Conservation (phyloP, 2,329 filamentous ascomycete species). For the Fusarium irregulare region DNA sequence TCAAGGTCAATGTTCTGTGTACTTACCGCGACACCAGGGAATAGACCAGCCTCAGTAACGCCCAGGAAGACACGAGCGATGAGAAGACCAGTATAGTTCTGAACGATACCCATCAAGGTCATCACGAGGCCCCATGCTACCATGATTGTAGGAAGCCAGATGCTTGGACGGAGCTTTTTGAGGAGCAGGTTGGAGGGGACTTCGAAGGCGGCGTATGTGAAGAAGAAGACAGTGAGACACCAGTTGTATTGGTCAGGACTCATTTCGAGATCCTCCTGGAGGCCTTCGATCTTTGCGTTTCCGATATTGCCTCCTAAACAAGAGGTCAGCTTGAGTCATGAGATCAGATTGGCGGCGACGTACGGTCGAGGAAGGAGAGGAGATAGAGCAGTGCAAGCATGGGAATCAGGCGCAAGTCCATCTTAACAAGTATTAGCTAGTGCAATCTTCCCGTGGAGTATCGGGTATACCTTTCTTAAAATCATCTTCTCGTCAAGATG, state of each 20-base stretch:
- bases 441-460: accelerated
- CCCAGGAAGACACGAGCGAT: conserved; percentile 69
- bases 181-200: conserved; percentile 81
- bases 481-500: conserved; percentile 64
- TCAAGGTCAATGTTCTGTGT: neutral
- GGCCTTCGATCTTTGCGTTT: conserved; percentile 73
- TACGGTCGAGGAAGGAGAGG: conserved; percentile 74
- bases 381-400: conserved; percentile 76
- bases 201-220: conserved; percentile 80
- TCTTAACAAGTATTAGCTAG: conserved; percentile 48
- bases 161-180: conserved; percentile 76
- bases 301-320: conserved; percentile 67
- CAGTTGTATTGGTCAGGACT: conserved; percentile 76
- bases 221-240: conserved; percentile 79
- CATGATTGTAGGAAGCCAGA: conserved; percentile 84
- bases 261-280: conserved; percentile 66
- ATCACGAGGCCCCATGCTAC: conserved; percentile 64
- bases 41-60: conserved; percentile 74
- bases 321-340: neutral
- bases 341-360: conserved; percentile 19
- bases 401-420: conserved; percentile 65
- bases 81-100: conserved; percentile 60
- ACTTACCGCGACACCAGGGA: conserved; percentile 68
- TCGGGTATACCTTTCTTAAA: conserved; percentile 61
- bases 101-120: conserved; percentile 66